Conservation (phyloP, 108 stramenopile species). For the Conticribra weissflogii region DNA sequence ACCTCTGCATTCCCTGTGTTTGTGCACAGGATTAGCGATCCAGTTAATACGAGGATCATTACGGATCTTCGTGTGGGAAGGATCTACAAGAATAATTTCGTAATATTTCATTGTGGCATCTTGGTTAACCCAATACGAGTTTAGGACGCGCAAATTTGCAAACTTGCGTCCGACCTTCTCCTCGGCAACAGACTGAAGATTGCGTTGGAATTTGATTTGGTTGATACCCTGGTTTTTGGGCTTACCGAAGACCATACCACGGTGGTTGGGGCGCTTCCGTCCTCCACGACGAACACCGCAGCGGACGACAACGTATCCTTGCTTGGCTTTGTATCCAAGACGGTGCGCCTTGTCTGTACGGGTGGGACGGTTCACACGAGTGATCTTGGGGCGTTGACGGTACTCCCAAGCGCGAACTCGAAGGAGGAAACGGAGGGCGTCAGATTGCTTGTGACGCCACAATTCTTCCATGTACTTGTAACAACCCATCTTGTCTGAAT, state of each 20-base stretch:
- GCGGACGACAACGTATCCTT: conserved; percentile 98
- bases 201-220: conserved; percentile 98
- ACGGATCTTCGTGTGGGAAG: conserved; percentile 94
- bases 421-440: conserved; percentile 99
- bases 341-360: conserved; percentile 99
- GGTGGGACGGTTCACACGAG: conserved; percentile 90
- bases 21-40: conserved; percentile 99
- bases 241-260: conserved; percentile 99
- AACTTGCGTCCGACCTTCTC: conserved; percentile 98
- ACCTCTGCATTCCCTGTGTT: conserved; percentile 99
- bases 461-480: conserved; percentile 99
- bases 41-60: conserved; percentile 99
- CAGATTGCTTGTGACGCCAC: conserved; percentile 99
- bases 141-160: conserved; percentile 97
- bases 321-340: conserved; percentile 99
- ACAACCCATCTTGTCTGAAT: conserved; percentile 87
- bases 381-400: conserved; percentile 97
- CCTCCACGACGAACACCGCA: conserved; percentile 99
- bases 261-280: conserved; percentile 98
- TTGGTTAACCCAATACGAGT: conserved; percentile 99
- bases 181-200: conserved; percentile 97
- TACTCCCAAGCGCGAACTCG: conserved; percentile 99
- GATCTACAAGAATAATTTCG: conserved; percentile 99
- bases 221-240: conserved; percentile 99
- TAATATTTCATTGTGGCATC: conserved; percentile 99